Base-by-base conservation (phyloP, 2,329 filamentous ascomycete species). In the Orbilia ellipsospora region DNA sequence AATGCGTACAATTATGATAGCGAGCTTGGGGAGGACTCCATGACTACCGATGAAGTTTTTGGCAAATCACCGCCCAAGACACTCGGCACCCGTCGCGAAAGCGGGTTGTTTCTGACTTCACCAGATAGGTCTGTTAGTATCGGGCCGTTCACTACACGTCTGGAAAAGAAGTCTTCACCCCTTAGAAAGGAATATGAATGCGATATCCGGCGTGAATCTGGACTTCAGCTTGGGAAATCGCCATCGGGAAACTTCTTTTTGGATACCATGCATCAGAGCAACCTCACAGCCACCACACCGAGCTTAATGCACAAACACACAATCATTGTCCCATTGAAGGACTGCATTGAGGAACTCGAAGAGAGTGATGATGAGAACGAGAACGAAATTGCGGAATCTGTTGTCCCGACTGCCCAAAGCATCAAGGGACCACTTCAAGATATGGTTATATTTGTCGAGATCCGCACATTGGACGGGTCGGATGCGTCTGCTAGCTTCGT, bases 1-100 rank as follows among this genome's bases (percentile, higher is more conserved):
- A 63, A 23, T 23, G 23, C 23, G 23, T 23, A 23, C 23, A 23
- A 23, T 23, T 23, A 23, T 23, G 23, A 23, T 23, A 23, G 23
- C 6, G 42, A 55, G 1, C 42, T 68, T n/a, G 16, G 54, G 3
- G 52, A 51, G 10, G 70, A 68, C 23, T 74, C 70, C 0, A 68
- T 74, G 54, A 68, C 70, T 10, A 68, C 70, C 10, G 57, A 66
- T n/a, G 56, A 74, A 42, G 70, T 74, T 8, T 74, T 74, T 23
- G 70, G 57, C 7, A 62, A 68, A 26, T 66, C 61, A 8, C 70
- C 63, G 15, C 70, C 70, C 6, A 74, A 74, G 31, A 68, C 63
- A 5, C 44, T 74, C 20, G 70, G 70, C 8, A 68, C 70, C 23
- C 57, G 70, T 10, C 70, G 70, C 2, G 70, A 74, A 28, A 74